Conservation (phyloP, 2,329 filamentous ascomycete genomes). For the Pseudogymnoascus sp. region DNA sequence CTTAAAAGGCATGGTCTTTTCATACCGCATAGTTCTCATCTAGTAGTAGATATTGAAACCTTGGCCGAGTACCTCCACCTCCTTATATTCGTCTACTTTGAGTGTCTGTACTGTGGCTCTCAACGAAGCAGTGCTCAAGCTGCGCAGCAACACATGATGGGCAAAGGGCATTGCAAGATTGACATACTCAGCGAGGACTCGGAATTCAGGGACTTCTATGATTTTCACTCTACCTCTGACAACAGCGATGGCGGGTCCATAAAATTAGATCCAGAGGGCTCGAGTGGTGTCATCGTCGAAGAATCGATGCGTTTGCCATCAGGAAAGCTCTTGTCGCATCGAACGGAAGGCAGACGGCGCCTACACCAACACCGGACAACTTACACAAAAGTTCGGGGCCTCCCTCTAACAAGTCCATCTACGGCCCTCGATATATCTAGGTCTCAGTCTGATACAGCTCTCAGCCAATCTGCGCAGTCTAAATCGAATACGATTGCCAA, state of each 20-base stretch:
- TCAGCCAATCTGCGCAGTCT: background rate
- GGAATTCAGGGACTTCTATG: constrained; percentile 38
- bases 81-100: constrained; percentile 40
- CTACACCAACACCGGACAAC: background rate
- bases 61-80: constrained; percentile 42
- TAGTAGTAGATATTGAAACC: constrained; percentile 41
- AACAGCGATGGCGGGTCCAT: background rate
- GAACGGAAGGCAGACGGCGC: constrained; percentile 5
- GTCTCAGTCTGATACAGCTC: background rate
- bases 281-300: background rate
- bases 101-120: constrained; percentile 45
- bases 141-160: constrained; percentile 44
- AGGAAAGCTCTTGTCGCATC: constrained; percentile 7
- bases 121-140: constrained; percentile 36
- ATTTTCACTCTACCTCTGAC: constrained; percentile 19
- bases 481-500: constrained; percentile 2
- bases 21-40: constrained; percentile 32
- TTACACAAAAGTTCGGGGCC: background rate
- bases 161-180: constrained; percentile 42
- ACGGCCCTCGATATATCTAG: background rate
- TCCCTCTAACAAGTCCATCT: background rate
- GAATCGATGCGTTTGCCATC: constrained; percentile 3
- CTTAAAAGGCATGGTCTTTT: constrained; percentile 39
- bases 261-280: background rate
- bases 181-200: constrained; percentile 30